A percentile compares a stretch with the other conserved stretches of the same genome.
phyloP scores from a whole-genome alignment of 2,329 filamentous ascomycete genomes.

The Polytolypa hystricis region DNA sequence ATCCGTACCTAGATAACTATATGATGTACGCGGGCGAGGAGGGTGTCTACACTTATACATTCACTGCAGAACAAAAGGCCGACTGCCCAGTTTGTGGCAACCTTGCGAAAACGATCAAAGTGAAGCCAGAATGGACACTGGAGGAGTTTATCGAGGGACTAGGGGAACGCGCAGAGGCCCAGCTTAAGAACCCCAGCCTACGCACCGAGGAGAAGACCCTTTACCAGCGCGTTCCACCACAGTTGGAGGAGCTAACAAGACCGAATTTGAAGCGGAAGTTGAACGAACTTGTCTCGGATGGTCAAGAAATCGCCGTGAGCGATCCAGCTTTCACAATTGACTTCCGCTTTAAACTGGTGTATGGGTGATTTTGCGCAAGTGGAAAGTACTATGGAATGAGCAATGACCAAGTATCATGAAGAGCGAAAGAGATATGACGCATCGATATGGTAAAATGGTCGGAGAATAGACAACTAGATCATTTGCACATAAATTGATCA shows the following conservation, averaged over 20 bases:
- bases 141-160: conserved; percentile 78
- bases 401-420: too few species aligned
- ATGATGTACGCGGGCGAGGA: conserved; percentile 99
- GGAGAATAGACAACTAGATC: too few species aligned
- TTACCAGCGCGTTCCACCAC: conserved; percentile 76
- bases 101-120: conserved; percentile 60
- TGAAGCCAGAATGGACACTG: conserved; percentile 62
- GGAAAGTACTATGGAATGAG: too few species aligned
- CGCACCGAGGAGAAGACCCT: conserved; percentile 70
- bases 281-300: conserved; percentile 62
- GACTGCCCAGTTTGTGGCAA: conserved; percentile 94
- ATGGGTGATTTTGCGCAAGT: too few species aligned
- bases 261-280: conserved; percentile 73
- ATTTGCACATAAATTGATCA: neutral
- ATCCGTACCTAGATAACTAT: conserved; percentile 81
- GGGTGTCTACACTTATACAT: conserved; percentile 93
- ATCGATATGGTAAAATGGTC: too few species aligned
- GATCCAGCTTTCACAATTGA: conserved; percentile 79
- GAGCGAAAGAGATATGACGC: too few species aligned
- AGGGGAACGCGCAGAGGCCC: conserved; percentile 71
- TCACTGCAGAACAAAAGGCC: conserved; percentile 83
- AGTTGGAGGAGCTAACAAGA: conserved; percentile 73
- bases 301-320: conserved; percentile 83
- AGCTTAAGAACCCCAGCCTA: conserved; percentile 87
- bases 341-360: conserved; percentile 49